These are phyloP conservation scores for Cutaneotrichosporon dermatis DNA, from an alignment of 1,284 basidiomycete genomes.

Conservation along the genomic window DNA sequence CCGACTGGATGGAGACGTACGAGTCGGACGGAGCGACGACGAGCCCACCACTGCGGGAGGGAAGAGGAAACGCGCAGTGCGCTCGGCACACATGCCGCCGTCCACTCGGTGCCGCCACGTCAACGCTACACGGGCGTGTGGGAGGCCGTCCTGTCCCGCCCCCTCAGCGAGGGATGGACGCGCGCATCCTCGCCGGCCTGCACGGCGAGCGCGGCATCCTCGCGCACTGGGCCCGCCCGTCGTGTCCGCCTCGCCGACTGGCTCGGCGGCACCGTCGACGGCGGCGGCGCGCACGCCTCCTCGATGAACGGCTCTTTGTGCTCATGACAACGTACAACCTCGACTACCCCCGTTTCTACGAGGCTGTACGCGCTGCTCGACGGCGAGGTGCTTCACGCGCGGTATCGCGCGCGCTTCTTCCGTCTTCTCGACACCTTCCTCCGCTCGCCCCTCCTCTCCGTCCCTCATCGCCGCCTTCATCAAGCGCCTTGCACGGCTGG, in stretches of 20 bases:
- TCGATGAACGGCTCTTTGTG: conserved; percentile 89
- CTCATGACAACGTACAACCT: conserved; percentile 93
- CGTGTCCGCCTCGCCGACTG: conserved; percentile 87
- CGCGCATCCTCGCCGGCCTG: conserved; percentile 37
- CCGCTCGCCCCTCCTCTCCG: conserved; percentile 85
- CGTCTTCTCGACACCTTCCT: conserved; percentile 85
- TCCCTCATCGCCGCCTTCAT: conserved; percentile 88
- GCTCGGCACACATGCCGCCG: conserved; percentile 33
- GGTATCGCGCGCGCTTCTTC: conserved; percentile 92
- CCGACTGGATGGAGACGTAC: conserved; percentile 50
- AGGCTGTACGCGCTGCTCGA: conserved; percentile 88
- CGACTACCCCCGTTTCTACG: conserved; percentile 95
- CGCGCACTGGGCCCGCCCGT: conserved; percentile 41
- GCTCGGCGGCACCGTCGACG: conserved; percentile 81
- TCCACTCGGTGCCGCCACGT: conserved; percentile 36
- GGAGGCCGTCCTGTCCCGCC: conserved; percentile 31
- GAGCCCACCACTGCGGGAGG: conserved; percentile 19
- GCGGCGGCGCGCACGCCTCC: conserved; percentile 81
- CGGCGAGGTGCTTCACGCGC: conserved; percentile 79
- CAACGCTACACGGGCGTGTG: conserved; percentile 36
- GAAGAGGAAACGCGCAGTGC: conserved; percentile 33
- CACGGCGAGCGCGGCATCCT: conserved; percentile 46
- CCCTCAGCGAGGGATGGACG: conserved; percentile 33
- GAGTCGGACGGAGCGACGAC: conserved; percentile 51
- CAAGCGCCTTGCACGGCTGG: conserved; percentile 81